Base-by-base conservation (phyloP, 257 asterid species). In the Cordia subcordata region DNA sequence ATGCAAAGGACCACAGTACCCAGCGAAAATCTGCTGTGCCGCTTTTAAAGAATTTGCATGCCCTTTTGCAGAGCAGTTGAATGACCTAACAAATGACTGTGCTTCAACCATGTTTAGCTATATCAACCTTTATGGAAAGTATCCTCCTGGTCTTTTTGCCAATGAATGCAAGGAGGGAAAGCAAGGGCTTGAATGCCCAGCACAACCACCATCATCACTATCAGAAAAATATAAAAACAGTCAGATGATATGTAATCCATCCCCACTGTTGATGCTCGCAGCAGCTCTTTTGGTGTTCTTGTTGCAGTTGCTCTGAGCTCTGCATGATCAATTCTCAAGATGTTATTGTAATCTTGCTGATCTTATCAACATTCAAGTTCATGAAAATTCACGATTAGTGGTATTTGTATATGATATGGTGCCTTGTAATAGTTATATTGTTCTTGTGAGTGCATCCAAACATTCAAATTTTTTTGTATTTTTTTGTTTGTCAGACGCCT, bases 51-150 rank as follows among this genome's bases (percentile, higher is more conserved):
- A 77, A 0, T 82, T 90, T 17, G 80, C 90, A 3, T 90, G 97
- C 55, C 94, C 90, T 13, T 82, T 22, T 52, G 51, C 45, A 0
- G 88, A 79, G 0, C 53, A 63, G 0, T 0, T 84, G 56, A 86
- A 86, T 39, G 95, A 90, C 59, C 47, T 81, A 37, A 17, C 82
- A 0, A 86, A 60, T 4, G 86, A 90, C 14, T 86, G 97, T 44
- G 92, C 97, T 55, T 53, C 82, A 8, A 74, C 82, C 50, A 90
- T 90, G 97, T 90, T 86, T 85, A 81, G 92, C 72, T 90, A 90
- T 59, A 90, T 90, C 58, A 81, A 84, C 72, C 82, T 84, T 47
- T 60, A 73, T 11, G 97, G 95, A 42, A 79, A 81, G 68, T 90
- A 90, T 55, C 94, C 97, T 5, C 85, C 90, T 0, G 95, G 94